These are phyloP conservation scores for Albatrellus ellisii DNA, from an alignment of 768 basidiomycete genomes.

Conservation along the genomic window DNA sequence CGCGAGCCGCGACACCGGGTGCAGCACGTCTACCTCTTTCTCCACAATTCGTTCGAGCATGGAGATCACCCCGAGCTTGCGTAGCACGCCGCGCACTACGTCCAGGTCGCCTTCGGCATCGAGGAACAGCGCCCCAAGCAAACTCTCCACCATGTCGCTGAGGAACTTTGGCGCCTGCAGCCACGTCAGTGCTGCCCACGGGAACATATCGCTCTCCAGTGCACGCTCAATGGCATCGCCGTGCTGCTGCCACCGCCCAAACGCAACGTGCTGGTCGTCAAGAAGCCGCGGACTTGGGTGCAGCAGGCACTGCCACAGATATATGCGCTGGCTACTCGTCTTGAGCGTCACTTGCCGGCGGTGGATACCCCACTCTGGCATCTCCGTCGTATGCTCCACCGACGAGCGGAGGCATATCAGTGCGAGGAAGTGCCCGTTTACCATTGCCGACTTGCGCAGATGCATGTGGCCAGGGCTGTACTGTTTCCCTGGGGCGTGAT, in stretches of 20 bases:
- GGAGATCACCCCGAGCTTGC: conserved; percentile 39
- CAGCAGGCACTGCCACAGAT: conserved; percentile 59
- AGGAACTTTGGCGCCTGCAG: conserved; percentile 70
- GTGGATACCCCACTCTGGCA: conserved; percentile 33
- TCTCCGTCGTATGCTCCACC: conserved; percentile 29
- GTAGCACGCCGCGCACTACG: conserved; percentile 33
- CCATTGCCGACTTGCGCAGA: conserved; percentile 52
- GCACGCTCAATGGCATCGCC: conserved; percentile 36
- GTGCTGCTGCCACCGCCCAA: conserved; percentile 30
- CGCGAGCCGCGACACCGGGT: conserved; percentile 55
- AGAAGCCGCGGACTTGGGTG: conserved; percentile 51
- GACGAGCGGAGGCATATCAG: conserved; percentile 45
- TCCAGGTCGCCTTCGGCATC: conserved; percentile 48
- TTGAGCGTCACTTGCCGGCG: no score
- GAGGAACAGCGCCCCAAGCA: conserved; percentile 65
- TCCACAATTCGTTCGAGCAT: conserved; percentile 53
- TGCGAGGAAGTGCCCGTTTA: conserved; percentile 63
- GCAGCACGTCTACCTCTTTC: conserved; percentile 56
- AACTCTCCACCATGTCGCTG: conserved; percentile 68
- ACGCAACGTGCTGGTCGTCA: conserved; percentile 48
- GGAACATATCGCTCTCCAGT: conserved; percentile 38
- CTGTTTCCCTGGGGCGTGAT: conserved; percentile 46
- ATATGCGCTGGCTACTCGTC: conserved; percentile 37
- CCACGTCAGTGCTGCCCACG: conserved; percentile 64
- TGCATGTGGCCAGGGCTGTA: conserved; percentile 61